Evolutionary conservation across 495 filamentous ascomycete genomes (phyloP), one percentile per base, ranked within the genome.

Genomic region (Bacidia gigantensis): DNA sequence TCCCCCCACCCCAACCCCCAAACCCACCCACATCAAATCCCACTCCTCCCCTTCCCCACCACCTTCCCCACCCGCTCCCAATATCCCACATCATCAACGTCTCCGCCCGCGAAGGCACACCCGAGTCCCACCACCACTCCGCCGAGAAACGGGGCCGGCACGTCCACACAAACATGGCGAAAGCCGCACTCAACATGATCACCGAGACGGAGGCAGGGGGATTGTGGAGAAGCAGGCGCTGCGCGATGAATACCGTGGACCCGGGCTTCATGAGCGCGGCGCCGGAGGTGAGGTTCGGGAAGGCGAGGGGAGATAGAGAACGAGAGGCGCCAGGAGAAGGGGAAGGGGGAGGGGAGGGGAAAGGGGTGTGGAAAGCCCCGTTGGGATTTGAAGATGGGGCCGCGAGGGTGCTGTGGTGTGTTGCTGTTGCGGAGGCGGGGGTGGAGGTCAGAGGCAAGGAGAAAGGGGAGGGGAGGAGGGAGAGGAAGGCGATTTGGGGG

Each of bases 111-210:
- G 71, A 73, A 60, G 69, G 70, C 0, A 61, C 69, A 11, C 64
- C 69, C 12, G 71, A 75, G 53, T 41, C 49, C 9, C 20, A 12
- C 0, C 60, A 62, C 1, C 29, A 41, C 12, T 54, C 59, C 12
- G 7, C 54, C 3, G 58, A 59, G 25, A 73, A 72, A 57, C 57
- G 54, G 2, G 70, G 70, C 0, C 54, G 62, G 25, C 69, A 74
- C 29, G 69, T 72, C 5, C 71, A 73, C 56, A 74, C 69, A 0
- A 73, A 73, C 56, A 69, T 73, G 67, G 65, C 69, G n/a, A 73
- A 75, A 49, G 72, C 72, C 7, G 72, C 69, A 1, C 59, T 74
- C 23, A 73, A 73, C 56, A 74, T 74, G 69, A 65, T 73, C 35
- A 72, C 71, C 3, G 67, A 69, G 46, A 70, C 69, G 1, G 68